Conservation (phyloP, 805 yeast genomes). For the Saitoella complicata region DNA sequence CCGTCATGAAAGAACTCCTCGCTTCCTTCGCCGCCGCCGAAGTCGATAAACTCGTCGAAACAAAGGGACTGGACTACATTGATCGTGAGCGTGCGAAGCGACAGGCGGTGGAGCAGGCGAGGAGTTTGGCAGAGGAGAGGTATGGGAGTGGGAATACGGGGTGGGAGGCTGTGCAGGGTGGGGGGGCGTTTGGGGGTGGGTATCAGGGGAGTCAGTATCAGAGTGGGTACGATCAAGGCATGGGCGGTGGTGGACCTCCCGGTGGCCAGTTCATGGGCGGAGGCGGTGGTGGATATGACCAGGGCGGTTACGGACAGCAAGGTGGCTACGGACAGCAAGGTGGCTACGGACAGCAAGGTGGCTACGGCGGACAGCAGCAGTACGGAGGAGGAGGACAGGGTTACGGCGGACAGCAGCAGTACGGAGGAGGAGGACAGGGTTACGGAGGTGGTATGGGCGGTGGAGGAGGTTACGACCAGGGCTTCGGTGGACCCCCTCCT, state of each 20-base stretch:
- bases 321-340: conserved; percentile 1
- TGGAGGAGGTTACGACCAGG: background rate
- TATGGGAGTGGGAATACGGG: conserved; percentile 16
- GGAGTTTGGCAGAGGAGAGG: conserved; percentile 16
- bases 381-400: conserved; percentile 5
- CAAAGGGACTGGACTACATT: conserved; percentile 18
- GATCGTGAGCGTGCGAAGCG: conserved; percentile 14
- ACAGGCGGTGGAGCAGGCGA: conserved; percentile 15
- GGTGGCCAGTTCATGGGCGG: too few species aligned
- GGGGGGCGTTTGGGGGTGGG: conserved; percentile 4
- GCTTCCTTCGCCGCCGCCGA: conserved; percentile 19
- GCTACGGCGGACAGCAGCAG: conserved; percentile 11
- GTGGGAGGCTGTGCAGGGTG: conserved; percentile 4
- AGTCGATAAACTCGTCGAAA: conserved; percentile 19
- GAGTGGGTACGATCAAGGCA: background rate
- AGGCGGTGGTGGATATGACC: background rate
- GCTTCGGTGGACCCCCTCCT: conserved; percentile 1
- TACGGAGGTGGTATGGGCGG: too few species aligned
- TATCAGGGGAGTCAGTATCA: conserved; percentile 2
- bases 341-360: conserved; percentile 1
- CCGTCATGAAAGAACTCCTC: conserved; percentile 17
- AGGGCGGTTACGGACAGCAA: conserved; percentile 3
- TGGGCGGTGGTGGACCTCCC: too few species aligned
- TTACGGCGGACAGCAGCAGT: conserved; percentile 10
- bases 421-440: conserved; percentile 5